These are phyloP conservation scores for Clitocybe nebularis DNA, from an alignment of 1,284 basidiomycete genomes.

Conservation along the genomic window DNA sequence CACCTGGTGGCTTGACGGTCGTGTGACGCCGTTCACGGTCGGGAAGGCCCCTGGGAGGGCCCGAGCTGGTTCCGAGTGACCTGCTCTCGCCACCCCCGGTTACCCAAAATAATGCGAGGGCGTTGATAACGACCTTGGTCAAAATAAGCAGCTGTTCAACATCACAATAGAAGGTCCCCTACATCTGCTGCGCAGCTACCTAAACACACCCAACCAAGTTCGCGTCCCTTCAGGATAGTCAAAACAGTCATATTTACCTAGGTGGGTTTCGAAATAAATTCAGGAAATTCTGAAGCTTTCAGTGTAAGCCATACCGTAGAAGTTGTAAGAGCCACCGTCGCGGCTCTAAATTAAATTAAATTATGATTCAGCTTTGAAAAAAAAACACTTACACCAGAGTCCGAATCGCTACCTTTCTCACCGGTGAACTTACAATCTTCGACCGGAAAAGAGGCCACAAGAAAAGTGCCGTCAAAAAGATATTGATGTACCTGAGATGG, in stretches of 20 bases:
- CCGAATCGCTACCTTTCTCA: conserved; percentile 9
- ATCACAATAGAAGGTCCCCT: no score
- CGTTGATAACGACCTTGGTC: conserved; percentile 34
- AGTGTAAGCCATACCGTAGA: no score
- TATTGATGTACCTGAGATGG: conserved; percentile 32
- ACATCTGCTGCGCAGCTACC: conserved; percentile 50
- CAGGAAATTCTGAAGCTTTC: neutral
- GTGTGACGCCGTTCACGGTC: conserved; percentile 7
- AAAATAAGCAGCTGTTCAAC: neutral
- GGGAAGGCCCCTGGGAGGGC: neutral
- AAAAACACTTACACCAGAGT: conserved; percentile 9
- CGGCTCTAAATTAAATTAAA: conserved; percentile 4
- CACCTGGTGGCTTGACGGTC: neutral
- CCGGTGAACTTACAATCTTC: conserved; percentile 5
- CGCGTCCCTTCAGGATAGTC: conserved; percentile 42
- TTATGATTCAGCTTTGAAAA: neutral
- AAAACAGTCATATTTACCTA: conserved; percentile 47
- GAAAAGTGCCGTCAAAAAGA: conserved; percentile 43
- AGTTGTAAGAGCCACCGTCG: conserved; percentile 9
- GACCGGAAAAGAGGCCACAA: conserved; percentile 24
- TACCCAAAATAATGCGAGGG: conserved; percentile 38
- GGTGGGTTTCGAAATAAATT: neutral
- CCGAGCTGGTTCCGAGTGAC: conserved; percentile 1
- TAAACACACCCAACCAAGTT: conserved; percentile 54
- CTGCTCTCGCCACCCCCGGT: conserved; percentile 5